Evolutionary conservation across 139 green algal species (phyloP), one percentile per base, ranked within the genome.

Genomic region (Penium margaritaceum): DNA sequence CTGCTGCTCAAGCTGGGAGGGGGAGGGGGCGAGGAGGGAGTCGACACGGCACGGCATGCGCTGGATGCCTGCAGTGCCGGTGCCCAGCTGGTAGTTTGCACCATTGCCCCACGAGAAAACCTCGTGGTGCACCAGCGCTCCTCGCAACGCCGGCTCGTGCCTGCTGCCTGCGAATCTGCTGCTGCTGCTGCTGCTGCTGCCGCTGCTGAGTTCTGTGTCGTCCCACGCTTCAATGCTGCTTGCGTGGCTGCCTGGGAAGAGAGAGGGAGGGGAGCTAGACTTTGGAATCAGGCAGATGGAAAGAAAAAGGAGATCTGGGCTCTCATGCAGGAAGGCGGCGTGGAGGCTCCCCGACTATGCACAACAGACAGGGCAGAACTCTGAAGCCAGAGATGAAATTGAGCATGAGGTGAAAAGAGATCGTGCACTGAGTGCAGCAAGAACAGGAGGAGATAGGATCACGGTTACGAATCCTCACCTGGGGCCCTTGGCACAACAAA

Each of bases 1-100:
- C n/a, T n/a, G n/a, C n/a, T n/a, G n/a, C n/a, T n/a, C n/a, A n/a
- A n/a, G n/a, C n/a, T n/a, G n/a, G n/a, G n/a, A n/a, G n/a, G n/a
- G n/a, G n/a, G n/a, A n/a, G n/a, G n/a, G n/a, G n/a, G n/a, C n/a
- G n/a, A n/a, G n/a, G n/a, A 81, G 32, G 12, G 21, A 9, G 30
- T 81, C 67, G 3, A 81, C 19, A 17, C 74, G 24, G 5, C 19
- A 36, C n/a, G 75, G 91, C 2, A 46, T 72, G 12, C 44, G 32
- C 75, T 87, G 79, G 68, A 88, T 77, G 72, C 85, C 85, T 12
- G 78, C 82, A n/a, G 65, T 83, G 65, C 91, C 91, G 39, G 91
- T 95, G 29, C 92, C 92, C 32, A 97, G 84, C 77, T 92, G 87
- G 68, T 92, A 96, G 85, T 98, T 97, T 51, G 84, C 83, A 3